Percentiles rank a stretch among this genome's conserved stretches.
phyloP scores from a whole-genome alignment of 169 alveolate species.

The Eimeria mitis region DNA sequence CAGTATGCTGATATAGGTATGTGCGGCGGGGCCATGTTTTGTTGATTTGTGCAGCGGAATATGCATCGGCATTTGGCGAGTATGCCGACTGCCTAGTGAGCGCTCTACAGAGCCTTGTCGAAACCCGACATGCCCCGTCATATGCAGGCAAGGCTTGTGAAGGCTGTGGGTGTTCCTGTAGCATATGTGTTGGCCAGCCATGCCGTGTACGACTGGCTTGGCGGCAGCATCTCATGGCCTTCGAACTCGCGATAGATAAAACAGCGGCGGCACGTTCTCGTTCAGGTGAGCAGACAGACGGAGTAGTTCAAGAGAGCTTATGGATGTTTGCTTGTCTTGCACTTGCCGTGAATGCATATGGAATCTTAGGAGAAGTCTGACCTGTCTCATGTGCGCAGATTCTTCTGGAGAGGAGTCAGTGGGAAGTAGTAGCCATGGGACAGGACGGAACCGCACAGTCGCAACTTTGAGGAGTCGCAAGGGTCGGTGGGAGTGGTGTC shows the following conservation, averaged over 20 bases:
- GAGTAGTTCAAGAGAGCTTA: background rate
- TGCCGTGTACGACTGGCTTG: conserved; percentile 60
- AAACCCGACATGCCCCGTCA: conserved; percentile 41
- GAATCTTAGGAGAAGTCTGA: background rate
- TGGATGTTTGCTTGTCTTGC: background rate
- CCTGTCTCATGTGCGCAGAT: background rate
- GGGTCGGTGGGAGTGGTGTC: conserved; percentile 71
- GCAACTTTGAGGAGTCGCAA: conserved; percentile 12
- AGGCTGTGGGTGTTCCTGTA: conserved; percentile 61
- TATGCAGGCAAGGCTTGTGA: background rate
- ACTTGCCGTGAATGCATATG: background rate
- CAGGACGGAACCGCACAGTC: conserved; percentile 17
- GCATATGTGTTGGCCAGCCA: conserved; percentile 38
- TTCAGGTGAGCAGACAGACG: conserved; percentile 51
- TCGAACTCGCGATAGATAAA: conserved; percentile 40
- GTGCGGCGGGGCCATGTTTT: background rate
- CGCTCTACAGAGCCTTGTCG: conserved; percentile 38
- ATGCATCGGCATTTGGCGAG: conserved; percentile 35
- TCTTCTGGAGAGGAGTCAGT: conserved; percentile 47
- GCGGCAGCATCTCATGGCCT: conserved; percentile 66
- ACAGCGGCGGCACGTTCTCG: conserved; percentile 32
- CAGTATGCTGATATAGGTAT: background rate
- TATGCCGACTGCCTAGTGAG: conserved; percentile 50
- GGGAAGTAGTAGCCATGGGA: background rate
- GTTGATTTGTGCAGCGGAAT: conserved; percentile 55